Conservation (phyloP, 2,329 filamentous ascomycete genomes). For the Fusarium liriodendri region DNA sequence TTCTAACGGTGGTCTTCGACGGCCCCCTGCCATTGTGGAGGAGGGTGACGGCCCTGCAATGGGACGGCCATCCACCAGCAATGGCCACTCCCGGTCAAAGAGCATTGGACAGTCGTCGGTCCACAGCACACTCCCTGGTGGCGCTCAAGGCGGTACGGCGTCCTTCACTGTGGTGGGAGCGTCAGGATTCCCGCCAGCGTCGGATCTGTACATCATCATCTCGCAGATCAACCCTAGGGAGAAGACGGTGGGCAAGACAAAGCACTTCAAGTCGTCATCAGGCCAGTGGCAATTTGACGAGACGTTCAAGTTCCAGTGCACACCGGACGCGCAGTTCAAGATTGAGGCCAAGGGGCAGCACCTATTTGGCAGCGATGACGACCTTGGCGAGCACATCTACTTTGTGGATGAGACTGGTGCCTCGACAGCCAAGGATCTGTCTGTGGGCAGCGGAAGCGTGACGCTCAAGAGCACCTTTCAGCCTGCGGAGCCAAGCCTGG, state of each 20-base stretch:
- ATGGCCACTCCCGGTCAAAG: slow-evolving; percentile 62
- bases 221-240: slow-evolving; percentile 74
- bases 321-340: slow-evolving; percentile 87
- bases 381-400: slow-evolving; percentile 87
- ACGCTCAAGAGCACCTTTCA: slow-evolving; percentile 80
- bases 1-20: slow-evolving; percentile 53
- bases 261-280: slow-evolving; percentile 80
- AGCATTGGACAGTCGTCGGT: slow-evolving; percentile 75
- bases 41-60: slow-evolving; percentile 42
- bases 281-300: slow-evolving; percentile 80
- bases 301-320: slow-evolving; percentile 80
- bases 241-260: slow-evolving; percentile 91
- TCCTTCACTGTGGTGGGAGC: slow-evolving; percentile 84
- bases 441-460: slow-evolving; percentile 78
- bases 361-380: slow-evolving; percentile 84
- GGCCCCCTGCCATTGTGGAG: slow-evolving; percentile 53
- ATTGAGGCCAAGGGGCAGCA: slow-evolving; percentile 87
- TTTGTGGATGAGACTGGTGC: slow-evolving; percentile 85
- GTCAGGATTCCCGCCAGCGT: slow-evolving; percentile 77
- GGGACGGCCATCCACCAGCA: slow-evolving; percentile 42
- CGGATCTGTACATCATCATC: slow-evolving; percentile 83
- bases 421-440: slow-evolving; percentile 77
- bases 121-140: slow-evolving; percentile 70
- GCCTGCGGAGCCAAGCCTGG: slow-evolving; percentile 57
- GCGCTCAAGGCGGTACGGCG: slow-evolving; percentile 78